phyloP scores from a whole-genome alignment of 2,329 filamentous ascomycete species.

The Aspergillus tamarii region DNA sequence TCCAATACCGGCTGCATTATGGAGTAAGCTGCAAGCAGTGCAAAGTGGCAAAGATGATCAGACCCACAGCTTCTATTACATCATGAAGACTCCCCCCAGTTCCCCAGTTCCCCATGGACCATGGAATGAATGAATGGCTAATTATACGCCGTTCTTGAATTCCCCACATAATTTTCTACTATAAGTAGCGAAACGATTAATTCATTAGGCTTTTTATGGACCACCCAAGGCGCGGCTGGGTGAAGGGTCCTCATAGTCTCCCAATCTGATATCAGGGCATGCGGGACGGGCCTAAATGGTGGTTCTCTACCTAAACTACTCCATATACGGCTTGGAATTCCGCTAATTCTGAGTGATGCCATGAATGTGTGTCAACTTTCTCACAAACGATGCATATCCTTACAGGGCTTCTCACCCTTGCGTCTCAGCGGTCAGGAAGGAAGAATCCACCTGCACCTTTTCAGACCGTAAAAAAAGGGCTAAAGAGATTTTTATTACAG shows the following conservation, averaged over 20 bases:
- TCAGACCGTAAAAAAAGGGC: neutral
- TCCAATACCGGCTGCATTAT: neutral
- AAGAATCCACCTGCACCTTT: neutral
- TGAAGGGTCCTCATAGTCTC: neutral
- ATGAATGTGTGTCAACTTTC: neutral
- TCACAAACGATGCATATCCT: neutral
- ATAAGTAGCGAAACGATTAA: neutral
- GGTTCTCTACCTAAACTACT: neutral
- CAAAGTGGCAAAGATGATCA: neutral
- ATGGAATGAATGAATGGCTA: neutral
- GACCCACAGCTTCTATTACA: neutral
- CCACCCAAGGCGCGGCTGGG: neutral
- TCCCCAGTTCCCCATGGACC: neutral
- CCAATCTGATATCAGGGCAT: neutral
- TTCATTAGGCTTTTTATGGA: neutral
- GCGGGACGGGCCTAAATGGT: neutral
- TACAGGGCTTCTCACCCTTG: neutral
- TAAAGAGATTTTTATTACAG: neutral
- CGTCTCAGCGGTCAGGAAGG: neutral
- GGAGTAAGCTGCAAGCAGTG: neutral
- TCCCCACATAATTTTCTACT: neutral
- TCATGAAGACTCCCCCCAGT: neutral
- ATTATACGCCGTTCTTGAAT: neutral
- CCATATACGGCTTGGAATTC: neutral
- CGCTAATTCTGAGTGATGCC: neutral